These are phyloP conservation scores for Candida railenensis DNA, from an alignment of 805 yeast species.

Conservation along the genomic window DNA sequence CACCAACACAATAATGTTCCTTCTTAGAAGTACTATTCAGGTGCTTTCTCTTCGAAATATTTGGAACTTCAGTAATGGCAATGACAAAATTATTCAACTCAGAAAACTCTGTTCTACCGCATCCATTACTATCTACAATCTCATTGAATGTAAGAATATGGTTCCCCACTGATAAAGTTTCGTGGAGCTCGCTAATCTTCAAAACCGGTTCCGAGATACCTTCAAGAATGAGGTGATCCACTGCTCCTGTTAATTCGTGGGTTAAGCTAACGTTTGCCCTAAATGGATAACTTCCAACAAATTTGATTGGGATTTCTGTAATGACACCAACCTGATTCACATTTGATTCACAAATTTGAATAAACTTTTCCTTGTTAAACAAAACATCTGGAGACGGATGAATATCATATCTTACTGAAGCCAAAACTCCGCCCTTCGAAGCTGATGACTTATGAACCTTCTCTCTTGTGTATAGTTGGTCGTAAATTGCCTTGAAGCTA, in stretches of 20 bases:
- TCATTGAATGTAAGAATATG: slow-evolving; percentile 59
- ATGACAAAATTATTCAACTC: slow-evolving; percentile 45
- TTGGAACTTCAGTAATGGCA: slow-evolving; percentile 75
- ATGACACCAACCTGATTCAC: slow-evolving; percentile 24
- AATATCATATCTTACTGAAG: slow-evolving; percentile 41
- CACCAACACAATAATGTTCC: slow-evolving; percentile 84
- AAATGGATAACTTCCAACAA: slow-evolving; percentile 65
- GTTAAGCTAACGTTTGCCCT: slow-evolving; percentile 53
- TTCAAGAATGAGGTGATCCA: slow-evolving; percentile 45
- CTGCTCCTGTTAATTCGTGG: slow-evolving; percentile 58
- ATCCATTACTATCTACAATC: slow-evolving; percentile 69
- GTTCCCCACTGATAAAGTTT: slow-evolving; percentile 63
- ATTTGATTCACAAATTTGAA: slow-evolving; percentile 45
- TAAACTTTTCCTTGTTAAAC: slow-evolving; percentile 48
- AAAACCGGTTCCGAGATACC: slow-evolving; percentile 34
- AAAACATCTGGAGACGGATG: slow-evolving; percentile 59
- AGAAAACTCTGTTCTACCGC: slow-evolving; percentile 47
- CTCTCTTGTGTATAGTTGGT: slow-evolving; percentile 54
- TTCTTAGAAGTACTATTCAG: slow-evolving; percentile 8
- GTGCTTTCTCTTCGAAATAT: slow-evolving; percentile 40
- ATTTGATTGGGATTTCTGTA: slow-evolving; percentile 47
- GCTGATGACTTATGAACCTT: slow-evolving; percentile 9
- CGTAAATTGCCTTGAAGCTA: slow-evolving; percentile 60
- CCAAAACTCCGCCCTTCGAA: slow-evolving; percentile 8
- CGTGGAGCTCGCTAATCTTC: slow-evolving; percentile 9